These are phyloP conservation scores for Bruguiera sexangula DNA, from an alignment of 345 rosid species.

Conservation along the genomic window DNA sequence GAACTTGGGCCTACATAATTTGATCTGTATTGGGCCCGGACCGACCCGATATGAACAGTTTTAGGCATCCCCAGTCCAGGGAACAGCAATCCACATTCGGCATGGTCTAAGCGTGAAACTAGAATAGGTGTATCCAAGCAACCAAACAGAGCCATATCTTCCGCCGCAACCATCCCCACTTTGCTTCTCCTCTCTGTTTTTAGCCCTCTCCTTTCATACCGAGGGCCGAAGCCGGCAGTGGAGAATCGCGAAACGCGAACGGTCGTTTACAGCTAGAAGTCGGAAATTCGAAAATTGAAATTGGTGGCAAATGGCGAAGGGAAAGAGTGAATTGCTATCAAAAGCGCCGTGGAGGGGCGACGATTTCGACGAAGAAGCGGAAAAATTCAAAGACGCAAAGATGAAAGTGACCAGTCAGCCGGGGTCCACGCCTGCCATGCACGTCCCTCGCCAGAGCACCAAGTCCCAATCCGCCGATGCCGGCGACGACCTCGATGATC, in stretches of 20 bases:
- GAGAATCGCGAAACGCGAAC: neutral
- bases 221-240: too few relatives aligned
- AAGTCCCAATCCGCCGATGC: slow-evolving; percentile 21
- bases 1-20: too few relatives aligned
- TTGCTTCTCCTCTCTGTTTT: neutral
- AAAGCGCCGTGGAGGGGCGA: slow-evolving; percentile 97
- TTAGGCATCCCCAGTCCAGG: too few relatives aligned
- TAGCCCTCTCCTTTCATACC: too few relatives aligned
- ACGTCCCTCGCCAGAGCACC: slow-evolving; percentile 55
- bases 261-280: neutral
- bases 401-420: slow-evolving; percentile 71
- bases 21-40: too few relatives aligned
- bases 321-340: slow-evolving; percentile 65
- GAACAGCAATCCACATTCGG: too few relatives aligned
- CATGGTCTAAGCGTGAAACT: neutral
- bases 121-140: neutral
- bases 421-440: slow-evolving; percentile 72
- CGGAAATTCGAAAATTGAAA: neutral
- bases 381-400: slow-evolving; percentile 71
- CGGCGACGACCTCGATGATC: slow-evolving; percentile 42
- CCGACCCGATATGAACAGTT: too few relatives aligned
- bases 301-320: slow-evolving; percentile 32
- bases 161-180: too few relatives aligned
- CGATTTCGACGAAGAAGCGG: slow-evolving; percentile 36
- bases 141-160: slow-evolving; percentile 2